Evolutionary conservation across 495 filamentous ascomycete species (phyloP).

Genomic region (Niebla homalea): DNA sequence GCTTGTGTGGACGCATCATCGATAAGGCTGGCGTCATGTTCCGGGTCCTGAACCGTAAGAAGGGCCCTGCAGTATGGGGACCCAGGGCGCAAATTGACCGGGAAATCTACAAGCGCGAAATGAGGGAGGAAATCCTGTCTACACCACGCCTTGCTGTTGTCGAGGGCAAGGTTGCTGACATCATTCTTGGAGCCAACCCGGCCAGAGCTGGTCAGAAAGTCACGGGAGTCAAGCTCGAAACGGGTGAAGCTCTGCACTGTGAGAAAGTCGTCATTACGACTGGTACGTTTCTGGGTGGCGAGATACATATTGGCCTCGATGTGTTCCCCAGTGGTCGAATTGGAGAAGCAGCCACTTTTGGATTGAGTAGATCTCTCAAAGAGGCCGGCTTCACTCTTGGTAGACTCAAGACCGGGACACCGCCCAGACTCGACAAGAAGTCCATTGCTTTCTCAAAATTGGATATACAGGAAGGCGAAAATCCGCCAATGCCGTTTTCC

Average conservation of each 20-base stretch:
- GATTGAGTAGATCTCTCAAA: slow-evolving; percentile 78
- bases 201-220: slow-evolving; percentile 57
- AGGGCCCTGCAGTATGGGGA: slow-evolving; percentile 94
- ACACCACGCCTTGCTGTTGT: slow-evolving; percentile 70
- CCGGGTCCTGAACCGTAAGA: slow-evolving; percentile 69
- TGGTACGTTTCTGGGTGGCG: slow-evolving; percentile 87
- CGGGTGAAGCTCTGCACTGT: slow-evolving; percentile 71
- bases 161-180: slow-evolving; percentile 83
- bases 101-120: slow-evolving; percentile 75
- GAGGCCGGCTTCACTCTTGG: slow-evolving; percentile 87
- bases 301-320: slow-evolving; percentile 89
- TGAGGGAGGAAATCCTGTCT: slow-evolving; percentile 69
- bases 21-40: slow-evolving; percentile 94
- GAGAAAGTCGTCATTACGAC: slow-evolving; percentile 85
- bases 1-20: slow-evolving; percentile 74
- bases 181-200: slow-evolving; percentile 43
- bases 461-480: slow-evolving; percentile 64
- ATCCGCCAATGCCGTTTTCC: slow-evolving; percentile 81
- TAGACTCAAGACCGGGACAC: slow-evolving; percentile 89
- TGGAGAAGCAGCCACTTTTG: slow-evolving; percentile 87
- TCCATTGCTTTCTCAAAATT: slow-evolving; percentile 69
- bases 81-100: slow-evolving; percentile 94
- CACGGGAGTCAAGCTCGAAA: slow-evolving; percentile 68
- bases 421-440: slow-evolving; percentile 68
- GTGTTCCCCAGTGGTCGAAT: slow-evolving; percentile 77